phyloP scores from a whole-genome alignment of 78 protist genomes.

The Capsaspora owczarzaki region DNA sequence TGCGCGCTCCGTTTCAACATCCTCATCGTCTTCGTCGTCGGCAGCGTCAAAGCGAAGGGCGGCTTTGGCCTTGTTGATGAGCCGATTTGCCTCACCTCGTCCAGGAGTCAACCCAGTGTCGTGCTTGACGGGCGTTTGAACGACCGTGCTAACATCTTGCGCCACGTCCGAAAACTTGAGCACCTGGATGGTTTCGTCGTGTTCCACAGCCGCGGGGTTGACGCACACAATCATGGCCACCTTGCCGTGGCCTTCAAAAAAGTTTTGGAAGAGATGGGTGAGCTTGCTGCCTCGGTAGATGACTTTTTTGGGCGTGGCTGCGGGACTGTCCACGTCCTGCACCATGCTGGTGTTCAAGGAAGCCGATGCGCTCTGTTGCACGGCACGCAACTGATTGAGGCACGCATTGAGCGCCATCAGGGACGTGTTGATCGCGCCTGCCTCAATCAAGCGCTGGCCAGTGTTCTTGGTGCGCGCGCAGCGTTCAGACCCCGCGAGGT shows the following conservation, averaged over 20 bases:
- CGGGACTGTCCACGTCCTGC: too few species aligned
- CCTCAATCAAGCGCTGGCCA: neutral
- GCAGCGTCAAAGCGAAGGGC: too few species aligned
- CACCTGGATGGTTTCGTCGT: neutral
- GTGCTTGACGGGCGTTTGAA: too few species aligned
- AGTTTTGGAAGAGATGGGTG: neutral
- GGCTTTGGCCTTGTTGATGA: too few species aligned
- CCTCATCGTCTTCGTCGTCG: too few species aligned
- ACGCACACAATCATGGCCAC: neutral
- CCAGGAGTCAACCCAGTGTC: too few species aligned
- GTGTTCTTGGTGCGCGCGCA: neutral
- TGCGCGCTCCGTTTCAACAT: too few species aligned
- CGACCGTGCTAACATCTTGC: neutral
- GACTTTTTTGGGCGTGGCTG: too few species aligned
- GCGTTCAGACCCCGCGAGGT: conserved; percentile 81
- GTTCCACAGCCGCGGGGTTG: neutral
- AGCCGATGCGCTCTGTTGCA: neutral
- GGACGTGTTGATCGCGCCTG: neutral
- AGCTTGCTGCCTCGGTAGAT: neutral
- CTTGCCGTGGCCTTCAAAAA: neutral
- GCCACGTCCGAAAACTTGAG: neutral
- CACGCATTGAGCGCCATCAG: neutral
- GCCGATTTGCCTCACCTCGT: too few species aligned
- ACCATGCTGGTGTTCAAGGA: neutral
- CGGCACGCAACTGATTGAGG: neutral